Percentiles rank a stretch among this genome's conserved stretches.
Evolutionary conservation across 164 flowering plant species (phyloP).

Genomic region (Aristolochia fimbriata): DNA sequence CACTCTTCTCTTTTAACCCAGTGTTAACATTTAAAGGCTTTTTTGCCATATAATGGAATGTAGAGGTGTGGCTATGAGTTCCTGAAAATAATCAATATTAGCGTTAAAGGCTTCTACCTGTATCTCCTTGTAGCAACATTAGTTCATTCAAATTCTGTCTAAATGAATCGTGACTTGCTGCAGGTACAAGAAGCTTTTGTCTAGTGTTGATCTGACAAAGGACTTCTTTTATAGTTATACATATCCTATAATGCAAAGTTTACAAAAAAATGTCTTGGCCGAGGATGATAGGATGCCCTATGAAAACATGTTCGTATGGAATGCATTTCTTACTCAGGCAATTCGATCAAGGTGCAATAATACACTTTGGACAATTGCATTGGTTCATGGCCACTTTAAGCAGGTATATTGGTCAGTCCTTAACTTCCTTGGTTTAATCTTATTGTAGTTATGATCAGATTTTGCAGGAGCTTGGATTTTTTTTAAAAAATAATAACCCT

Average conservation of each 20-base stretch:
- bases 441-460: too few species aligned
- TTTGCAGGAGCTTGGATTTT: too few species aligned
- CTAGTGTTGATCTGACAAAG: slow-evolving; percentile 92
- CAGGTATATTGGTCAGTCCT: slow-evolving; percentile 38
- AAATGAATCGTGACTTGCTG: slow-evolving; percentile 7
- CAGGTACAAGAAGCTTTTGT: slow-evolving; percentile 95
- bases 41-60: too few species aligned
- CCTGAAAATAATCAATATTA: too few species aligned
- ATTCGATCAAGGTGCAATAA: slow-evolving; percentile 79
- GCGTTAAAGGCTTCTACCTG: too few species aligned
- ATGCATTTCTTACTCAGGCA: slow-evolving; percentile 70
- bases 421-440: too few species aligned
- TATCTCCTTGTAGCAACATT: background rate
- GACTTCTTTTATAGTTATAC: slow-evolving; percentile 96
- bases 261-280: slow-evolving; percentile 74
- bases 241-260: slow-evolving; percentile 88
- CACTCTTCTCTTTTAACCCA: too few species aligned
- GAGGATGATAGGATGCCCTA: slow-evolving; percentile 74
- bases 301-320: slow-evolving; percentile 97
- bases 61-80: too few species aligned
- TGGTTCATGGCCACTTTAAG: slow-evolving; percentile 94
- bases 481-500: too few species aligned
- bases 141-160: background rate
- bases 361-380: slow-evolving; percentile 89
- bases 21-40: too few species aligned